Conservation (phyloP, 192 early-diverging fungal genomes). For the Backusella australiensis region DNA sequence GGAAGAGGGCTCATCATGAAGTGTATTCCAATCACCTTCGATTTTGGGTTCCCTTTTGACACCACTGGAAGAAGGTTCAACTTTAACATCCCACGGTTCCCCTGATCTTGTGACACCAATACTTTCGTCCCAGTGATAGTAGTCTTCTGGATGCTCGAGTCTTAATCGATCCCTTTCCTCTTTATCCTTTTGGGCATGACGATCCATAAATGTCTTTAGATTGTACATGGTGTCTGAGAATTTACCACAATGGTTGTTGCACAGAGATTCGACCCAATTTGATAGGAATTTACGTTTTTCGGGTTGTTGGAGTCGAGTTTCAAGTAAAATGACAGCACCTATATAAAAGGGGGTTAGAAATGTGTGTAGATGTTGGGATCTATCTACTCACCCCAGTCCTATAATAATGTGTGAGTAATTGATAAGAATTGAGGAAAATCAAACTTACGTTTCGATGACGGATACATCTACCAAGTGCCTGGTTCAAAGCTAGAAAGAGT, state of each 20-base stretch:
- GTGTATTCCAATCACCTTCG: neutral
- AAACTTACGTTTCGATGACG: slow-evolving; percentile 30
- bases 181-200: neutral
- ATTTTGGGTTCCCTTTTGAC: no score
- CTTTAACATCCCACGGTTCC: no score
- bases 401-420: neutral
- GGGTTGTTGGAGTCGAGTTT: slow-evolving; percentile 47
- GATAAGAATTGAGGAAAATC: neutral
- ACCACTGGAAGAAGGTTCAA: no score
- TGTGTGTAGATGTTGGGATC: no score
- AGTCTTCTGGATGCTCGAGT: neutral
- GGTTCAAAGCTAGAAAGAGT: slow-evolving; percentile 29
- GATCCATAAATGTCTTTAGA: neutral
- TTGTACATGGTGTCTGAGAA: neutral
- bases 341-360: neutral
- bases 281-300: slow-evolving; percentile 54
- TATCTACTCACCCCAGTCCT: slow-evolving; percentile 32
- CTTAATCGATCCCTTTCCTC: neutral
- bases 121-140: neutral
- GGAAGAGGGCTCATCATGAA: neutral
- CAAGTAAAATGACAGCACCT: slow-evolving; percentile 62
- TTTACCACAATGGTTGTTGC: neutral
- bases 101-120: neutral
- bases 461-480: slow-evolving; percentile 38
- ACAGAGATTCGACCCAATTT: slow-evolving; percentile 52